Percentiles rank a stretch among this genome's conserved stretches.
These are phyloP conservation scores for Sphagnum fallax DNA, from an alignment of 228 moss, liverwort and hornwort species.

Conservation along the genomic window DNA sequence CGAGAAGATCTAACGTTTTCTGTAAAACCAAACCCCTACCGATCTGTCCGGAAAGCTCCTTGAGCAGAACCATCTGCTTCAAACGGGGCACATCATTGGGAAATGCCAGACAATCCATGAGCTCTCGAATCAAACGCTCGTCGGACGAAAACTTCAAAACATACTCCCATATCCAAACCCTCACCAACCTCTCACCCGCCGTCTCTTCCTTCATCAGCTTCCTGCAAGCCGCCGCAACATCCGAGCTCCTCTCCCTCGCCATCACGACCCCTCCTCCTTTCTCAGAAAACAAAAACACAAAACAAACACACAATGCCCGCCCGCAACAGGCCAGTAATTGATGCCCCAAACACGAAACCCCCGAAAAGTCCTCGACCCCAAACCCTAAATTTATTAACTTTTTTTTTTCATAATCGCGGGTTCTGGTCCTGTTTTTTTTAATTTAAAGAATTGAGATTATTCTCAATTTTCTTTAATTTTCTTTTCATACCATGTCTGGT, in stretches of 20 bases:
- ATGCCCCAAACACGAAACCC: no score
- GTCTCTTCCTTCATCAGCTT: constrained; percentile 13
- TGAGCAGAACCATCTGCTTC: constrained; percentile 29
- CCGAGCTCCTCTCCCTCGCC: constrained; percentile 13
- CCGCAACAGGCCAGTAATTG: no score
- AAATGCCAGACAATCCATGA: constrained; percentile 9
- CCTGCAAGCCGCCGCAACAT: constrained; percentile 6
- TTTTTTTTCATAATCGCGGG: no score
- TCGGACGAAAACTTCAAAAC: constrained; percentile 17
- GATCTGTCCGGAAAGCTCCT: constrained; percentile 10
- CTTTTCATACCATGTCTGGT: no score
- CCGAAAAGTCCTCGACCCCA: no score
- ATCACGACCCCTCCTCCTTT: constrained; percentile 2
- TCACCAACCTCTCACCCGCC: constrained; percentile 3
- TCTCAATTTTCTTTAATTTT: no score
- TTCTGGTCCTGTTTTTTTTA: no score
- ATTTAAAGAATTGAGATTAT: no score
- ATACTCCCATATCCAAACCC: constrained; percentile 36
- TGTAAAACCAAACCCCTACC: constrained; percentile 15
- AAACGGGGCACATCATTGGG: constrained; percentile 19
- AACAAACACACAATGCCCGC: no score
- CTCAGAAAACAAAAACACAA: no score
- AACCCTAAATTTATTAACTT: no score
- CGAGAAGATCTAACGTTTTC: constrained; percentile 6
- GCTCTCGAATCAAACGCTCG: constrained; percentile 3